Evolutionary conservation across 2,329 filamentous ascomycete species (phyloP).

Genomic region (Fusarium sp.): DNA sequence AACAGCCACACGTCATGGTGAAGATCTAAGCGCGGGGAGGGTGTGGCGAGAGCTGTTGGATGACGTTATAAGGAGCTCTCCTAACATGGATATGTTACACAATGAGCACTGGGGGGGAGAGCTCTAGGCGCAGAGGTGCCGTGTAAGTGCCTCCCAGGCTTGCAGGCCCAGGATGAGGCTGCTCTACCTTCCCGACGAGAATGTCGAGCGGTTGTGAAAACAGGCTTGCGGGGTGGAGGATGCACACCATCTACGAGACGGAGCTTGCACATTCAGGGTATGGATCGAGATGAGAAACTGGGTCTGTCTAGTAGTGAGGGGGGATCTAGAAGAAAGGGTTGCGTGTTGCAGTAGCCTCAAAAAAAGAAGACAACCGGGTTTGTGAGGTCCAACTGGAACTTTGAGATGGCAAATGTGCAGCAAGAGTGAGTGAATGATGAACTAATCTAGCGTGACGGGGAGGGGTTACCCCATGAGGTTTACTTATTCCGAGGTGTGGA

Average conservation of each 20-base stretch:
- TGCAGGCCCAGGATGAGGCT: constrained; percentile 21
- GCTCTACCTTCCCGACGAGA: constrained; percentile 3
- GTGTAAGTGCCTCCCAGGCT: constrained; percentile 1
- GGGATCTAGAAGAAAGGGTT: constrained; percentile 14
- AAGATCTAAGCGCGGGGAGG: constrained; percentile 28
- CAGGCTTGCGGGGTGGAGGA: constrained; percentile 36
- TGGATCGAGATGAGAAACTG: constrained; percentile 37
- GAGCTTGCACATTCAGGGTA: constrained; percentile 29
- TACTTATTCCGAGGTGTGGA: constrained; percentile 31
- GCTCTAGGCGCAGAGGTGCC: constrained; percentile 13
- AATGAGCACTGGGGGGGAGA: background rate
- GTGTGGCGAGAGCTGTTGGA: constrained; percentile 40
- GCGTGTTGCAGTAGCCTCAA: constrained; percentile 7
- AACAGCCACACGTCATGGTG: constrained; percentile 45
- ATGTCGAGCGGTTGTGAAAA: constrained; percentile 22
- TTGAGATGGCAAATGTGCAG: background rate
- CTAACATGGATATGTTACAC: constrained; percentile 23
- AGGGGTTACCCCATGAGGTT: constrained; percentile 39
- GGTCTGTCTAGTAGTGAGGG: constrained; percentile 5
- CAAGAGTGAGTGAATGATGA: constrained; percentile 7
- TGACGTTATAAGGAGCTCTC: constrained; percentile 39
- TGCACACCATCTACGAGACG: constrained; percentile 28
- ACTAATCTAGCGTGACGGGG: constrained; percentile 35
- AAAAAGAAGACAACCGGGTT: constrained; percentile 3
- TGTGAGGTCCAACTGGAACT: background rate